These are phyloP conservation scores for Lactuca saligna DNA, from an alignment of 129 eudicot species.

Conservation along the genomic window DNA sequence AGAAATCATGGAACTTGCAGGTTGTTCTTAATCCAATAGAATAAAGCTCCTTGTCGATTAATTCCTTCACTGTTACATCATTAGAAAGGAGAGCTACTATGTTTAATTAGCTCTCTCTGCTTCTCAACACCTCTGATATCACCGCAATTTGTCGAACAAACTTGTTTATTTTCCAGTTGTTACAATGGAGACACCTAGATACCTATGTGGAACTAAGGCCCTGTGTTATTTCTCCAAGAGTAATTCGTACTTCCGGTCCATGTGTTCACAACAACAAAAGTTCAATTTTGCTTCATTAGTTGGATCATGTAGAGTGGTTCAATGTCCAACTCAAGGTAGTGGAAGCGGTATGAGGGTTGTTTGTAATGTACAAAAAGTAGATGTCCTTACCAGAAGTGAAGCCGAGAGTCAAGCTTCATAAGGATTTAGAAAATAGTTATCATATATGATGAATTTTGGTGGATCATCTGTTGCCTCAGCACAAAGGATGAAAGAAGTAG, in stretches of 20 bases:
- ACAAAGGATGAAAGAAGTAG: conserved; percentile 90
- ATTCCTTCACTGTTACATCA: not conserved
- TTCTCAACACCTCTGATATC: not conserved
- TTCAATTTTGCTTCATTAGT: conserved; percentile 27
- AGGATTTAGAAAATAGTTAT: conserved; percentile 40
- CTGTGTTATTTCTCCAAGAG: conserved; percentile 22
- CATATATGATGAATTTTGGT: conserved; percentile 97
- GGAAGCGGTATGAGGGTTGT: conserved; percentile 32
- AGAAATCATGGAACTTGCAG: not conserved
- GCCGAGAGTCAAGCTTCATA: conserved; percentile 33
- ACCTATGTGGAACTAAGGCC: conserved; percentile 37
- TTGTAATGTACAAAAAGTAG: conserved; percentile 39
- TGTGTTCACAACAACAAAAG: conserved; percentile 13
- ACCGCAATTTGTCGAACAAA: conserved; percentile 28
- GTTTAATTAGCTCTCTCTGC: conserved; percentile 37
- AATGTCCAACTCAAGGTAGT: conserved; percentile 4
- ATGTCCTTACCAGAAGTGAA: conserved; percentile 51
- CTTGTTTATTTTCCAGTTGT: not conserved
- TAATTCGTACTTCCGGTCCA: conserved; percentile 28
- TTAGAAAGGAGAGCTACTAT: conserved; percentile 39
- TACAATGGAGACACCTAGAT: conserved; percentile 39
- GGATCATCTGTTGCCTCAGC: conserved; percentile 95
- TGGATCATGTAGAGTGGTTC: not conserved
- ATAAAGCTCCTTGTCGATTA: not conserved
- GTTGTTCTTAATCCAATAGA: not conserved